Conservation (phyloP, 306 rosid genomes). For the Rosa persica region DNA sequence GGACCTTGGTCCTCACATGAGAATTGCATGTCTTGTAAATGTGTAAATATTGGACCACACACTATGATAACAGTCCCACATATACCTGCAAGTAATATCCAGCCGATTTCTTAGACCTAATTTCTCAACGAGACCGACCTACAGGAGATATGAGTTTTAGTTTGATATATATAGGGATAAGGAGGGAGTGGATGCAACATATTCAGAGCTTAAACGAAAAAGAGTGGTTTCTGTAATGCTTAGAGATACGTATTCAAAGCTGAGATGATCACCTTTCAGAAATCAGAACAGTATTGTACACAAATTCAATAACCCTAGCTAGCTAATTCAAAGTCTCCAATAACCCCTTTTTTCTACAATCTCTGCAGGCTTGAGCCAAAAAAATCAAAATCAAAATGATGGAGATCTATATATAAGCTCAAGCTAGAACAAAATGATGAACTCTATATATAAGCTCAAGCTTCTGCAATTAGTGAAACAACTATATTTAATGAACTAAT, state of each 20-base stretch:
- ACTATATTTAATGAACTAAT: not conserved
- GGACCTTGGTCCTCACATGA: constrained; percentile 25
- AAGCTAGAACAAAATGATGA: not conserved
- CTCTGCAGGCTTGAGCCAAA: not conserved
- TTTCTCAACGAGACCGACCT: not conserved
- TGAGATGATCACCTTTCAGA: not conserved
- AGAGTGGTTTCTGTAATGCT: not conserved
- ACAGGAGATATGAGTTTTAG: not conserved
- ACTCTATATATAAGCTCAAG: not conserved
- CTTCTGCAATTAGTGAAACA: not conserved
- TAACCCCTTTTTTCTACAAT: too few relatives aligned
- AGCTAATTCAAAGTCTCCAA: too few relatives aligned
- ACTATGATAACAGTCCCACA: not conserved
- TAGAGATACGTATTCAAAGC: not conserved
- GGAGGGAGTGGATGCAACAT: constrained; percentile 6
- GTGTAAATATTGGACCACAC: constrained; percentile 17
- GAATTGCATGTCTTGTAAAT: constrained; percentile 2
- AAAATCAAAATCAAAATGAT: not conserved
- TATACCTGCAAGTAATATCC: constrained; percentile 19
- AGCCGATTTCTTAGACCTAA: constrained; percentile 35
- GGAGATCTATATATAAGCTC: not conserved
- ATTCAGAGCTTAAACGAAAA: not conserved
- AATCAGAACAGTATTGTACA: not conserved
- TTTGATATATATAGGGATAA: not conserved
- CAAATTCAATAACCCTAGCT: too few relatives aligned